These are phyloP conservation scores for Starmerella lactis-condensi DNA, from an alignment of 805 yeast genomes.

Conservation along the genomic window DNA sequence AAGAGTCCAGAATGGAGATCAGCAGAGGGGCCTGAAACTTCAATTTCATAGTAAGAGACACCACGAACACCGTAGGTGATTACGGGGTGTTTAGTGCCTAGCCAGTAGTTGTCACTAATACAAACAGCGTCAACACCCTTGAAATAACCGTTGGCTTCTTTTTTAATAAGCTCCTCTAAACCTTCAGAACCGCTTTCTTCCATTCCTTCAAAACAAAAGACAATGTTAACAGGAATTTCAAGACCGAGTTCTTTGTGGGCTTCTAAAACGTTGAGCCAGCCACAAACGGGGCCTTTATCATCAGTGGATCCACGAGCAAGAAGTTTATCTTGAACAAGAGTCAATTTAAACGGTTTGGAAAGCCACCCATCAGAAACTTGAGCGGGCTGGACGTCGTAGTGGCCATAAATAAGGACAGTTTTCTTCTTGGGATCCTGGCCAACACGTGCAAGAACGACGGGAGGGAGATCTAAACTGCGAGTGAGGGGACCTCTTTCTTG, in stretches of 20 bases:
- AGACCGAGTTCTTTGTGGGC: constrained; percentile 73
- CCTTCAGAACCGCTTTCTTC: constrained; percentile 95
- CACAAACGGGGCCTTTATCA: constrained; percentile 95
- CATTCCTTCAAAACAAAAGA: constrained; percentile 96
- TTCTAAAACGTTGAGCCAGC: constrained; percentile 85
- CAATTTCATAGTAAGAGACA: constrained; percentile 74
- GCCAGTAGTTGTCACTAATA: constrained; percentile 95
- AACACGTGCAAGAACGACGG: constrained; percentile 76
- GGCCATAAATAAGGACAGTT: constrained; percentile 84
- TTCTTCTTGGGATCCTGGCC: constrained; percentile 72
- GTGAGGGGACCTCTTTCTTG: no score
- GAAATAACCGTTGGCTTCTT: constrained; percentile 66
- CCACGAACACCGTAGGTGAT: constrained; percentile 96
- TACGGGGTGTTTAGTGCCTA: constrained; percentile 92
- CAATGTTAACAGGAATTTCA: constrained; percentile 83
- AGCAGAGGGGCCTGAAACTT: constrained; percentile 79
- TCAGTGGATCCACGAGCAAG: constrained; percentile 92
- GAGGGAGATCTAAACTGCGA: constrained; percentile 70
- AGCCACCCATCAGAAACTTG: constrained; percentile 82
- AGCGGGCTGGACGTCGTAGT: constrained; percentile 98
- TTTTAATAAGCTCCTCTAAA: constrained; percentile 60
- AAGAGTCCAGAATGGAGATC: constrained; percentile 94
- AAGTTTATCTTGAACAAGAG: constrained; percentile 42
- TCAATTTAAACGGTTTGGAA: constrained; percentile 71
- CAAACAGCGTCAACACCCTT: constrained; percentile 84